Base-by-base conservation (phyloP, 2,329 filamentous ascomycete genomes). In the Purpureocillium takamizusanense region DNA sequence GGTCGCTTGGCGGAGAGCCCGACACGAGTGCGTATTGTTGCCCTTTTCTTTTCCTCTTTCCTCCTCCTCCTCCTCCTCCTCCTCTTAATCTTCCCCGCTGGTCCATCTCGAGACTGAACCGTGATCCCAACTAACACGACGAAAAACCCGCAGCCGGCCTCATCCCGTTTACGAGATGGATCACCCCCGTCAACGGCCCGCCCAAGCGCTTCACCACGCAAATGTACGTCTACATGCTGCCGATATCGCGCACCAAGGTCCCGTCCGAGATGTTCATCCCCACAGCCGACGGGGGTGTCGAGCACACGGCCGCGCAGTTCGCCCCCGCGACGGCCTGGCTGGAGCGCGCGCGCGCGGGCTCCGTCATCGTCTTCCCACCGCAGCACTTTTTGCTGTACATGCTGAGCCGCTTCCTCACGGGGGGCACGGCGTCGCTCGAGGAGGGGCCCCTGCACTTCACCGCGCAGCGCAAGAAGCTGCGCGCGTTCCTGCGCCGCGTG, bases 221-320 rank as follows among this genome's bases (percentile, higher is more conserved):
- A 56, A 97, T 97, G 90, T 98, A 97, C 62, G 60, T 97, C 10
- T 95, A 95, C 61, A 81, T 94, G 60, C 71, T 95, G 3, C 88
- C 88, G 0, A 62, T 58, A 2, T 51, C 51, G 37, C 47, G 45
- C 12, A 38, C 81, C 10, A 58, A 62, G n/a, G 43, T 47, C 6
- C 53, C 61, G 2, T 55, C 60, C 3, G 73, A 72, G 53, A 77
- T 71, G 46, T 67, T 74, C 50, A 70, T 86, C 35, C 82, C 83
- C 23, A 73, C 76, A 3, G 82, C 88, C 2, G 86, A 90, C 51
- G 83, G 83, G 17, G 74, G 73, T 13, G 46, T 72, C 5, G 72
- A 77, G 46, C 70, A 76, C 43, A 90, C 86, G 1, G 81, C 86
- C 4, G 87, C 90, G 0, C 71, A 74, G 23, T 97, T 95, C 56